phyloP scores from a whole-genome alignment of 1,139 yeast species.

The Yamadazyma mexicana region DNA sequence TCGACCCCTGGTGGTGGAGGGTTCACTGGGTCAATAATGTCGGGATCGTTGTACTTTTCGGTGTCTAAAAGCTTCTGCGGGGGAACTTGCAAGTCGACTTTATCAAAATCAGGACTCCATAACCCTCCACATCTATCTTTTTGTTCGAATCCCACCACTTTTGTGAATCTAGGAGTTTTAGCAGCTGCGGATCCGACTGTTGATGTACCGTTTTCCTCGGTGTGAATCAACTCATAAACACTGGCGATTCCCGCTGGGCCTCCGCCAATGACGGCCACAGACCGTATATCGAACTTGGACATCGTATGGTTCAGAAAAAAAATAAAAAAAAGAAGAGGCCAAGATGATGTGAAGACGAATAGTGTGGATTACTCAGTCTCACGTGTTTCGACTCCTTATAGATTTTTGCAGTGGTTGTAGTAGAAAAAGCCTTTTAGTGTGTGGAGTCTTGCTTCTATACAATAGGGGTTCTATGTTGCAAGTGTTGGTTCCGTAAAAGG shows the following conservation, averaged over 20 bases:
- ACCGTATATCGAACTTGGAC: slow-evolving; percentile 17
- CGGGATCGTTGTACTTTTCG: slow-evolving; percentile 28
- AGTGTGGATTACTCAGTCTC: neutral
- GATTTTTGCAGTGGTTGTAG: no score
- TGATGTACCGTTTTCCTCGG: slow-evolving; percentile 29
- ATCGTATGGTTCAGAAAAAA: neutral
- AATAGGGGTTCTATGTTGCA: no score
- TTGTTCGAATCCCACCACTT: slow-evolving; percentile 36
- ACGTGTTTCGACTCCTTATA: no score
- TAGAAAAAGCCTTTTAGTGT: no score
- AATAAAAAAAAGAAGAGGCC: neutral
- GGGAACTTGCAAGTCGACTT: slow-evolving; percentile 28
- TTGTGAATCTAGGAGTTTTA: slow-evolving; percentile 21
- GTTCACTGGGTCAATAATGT: slow-evolving; percentile 23
- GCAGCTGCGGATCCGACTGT: slow-evolving; percentile 17
- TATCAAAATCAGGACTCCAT: slow-evolving; percentile 29
- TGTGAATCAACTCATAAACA: slow-evolving; percentile 35
- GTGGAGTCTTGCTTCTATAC: no score
- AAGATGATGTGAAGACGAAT: no score
- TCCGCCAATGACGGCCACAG: slow-evolving; percentile 36
- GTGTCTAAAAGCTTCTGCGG: slow-evolving; percentile 29
- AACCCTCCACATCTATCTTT: slow-evolving; percentile 34
- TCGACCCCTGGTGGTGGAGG: slow-evolving; percentile 19
- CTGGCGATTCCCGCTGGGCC: slow-evolving; percentile 42
- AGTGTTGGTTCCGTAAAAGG: no score